Conservation (phyloP, 108 stramenopile species). For the Cylindrotheca fusiformis region DNA sequence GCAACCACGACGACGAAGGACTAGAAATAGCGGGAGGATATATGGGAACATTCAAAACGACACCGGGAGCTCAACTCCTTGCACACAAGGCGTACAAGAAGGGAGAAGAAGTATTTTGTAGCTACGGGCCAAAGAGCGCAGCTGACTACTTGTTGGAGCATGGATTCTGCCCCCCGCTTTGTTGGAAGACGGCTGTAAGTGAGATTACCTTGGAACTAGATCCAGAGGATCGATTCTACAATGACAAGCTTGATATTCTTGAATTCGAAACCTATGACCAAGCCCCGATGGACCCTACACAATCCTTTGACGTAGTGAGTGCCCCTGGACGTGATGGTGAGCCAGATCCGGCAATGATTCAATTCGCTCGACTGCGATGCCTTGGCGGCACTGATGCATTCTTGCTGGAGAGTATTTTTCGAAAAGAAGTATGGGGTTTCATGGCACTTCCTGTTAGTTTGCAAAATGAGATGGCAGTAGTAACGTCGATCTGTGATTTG, state of each 20-base stretch:
- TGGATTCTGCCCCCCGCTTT: slow-evolving; percentile 74
- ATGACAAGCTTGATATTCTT: slow-evolving; percentile 87
- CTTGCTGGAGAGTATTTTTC: slow-evolving; percentile 90
- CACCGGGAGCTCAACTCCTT: slow-evolving; percentile 58
- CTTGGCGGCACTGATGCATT: slow-evolving; percentile 89
- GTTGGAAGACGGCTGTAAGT: slow-evolving; percentile 50
- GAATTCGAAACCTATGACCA: slow-evolving; percentile 84
- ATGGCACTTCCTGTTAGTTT: slow-evolving; percentile 89
- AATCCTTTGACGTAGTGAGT: slow-evolving; percentile 74
- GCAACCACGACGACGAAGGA: slow-evolving; percentile 77
- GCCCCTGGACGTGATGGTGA: slow-evolving; percentile 60
- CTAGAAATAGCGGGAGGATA: slow-evolving; percentile 54
- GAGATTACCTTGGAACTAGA: slow-evolving; percentile 80
- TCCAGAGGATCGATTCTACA: slow-evolving; percentile 76
- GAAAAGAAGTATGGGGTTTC: slow-evolving; percentile 93
- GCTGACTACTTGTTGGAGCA: slow-evolving; percentile 91
- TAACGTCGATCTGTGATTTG: slow-evolving; percentile 54
- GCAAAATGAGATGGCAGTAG: slow-evolving; percentile 73
- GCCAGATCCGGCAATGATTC: slow-evolving; percentile 88
- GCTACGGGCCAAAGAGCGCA: slow-evolving; percentile 89
- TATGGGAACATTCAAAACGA: slow-evolving; percentile 71
- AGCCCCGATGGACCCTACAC: slow-evolving; percentile 79
- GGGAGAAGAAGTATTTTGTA: slow-evolving; percentile 74
- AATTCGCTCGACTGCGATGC: slow-evolving; percentile 76
- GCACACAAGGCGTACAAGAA: slow-evolving; percentile 32